phyloP scores from a whole-genome alignment of 345 rosid genomes.

The Linum usitatissimum region DNA sequence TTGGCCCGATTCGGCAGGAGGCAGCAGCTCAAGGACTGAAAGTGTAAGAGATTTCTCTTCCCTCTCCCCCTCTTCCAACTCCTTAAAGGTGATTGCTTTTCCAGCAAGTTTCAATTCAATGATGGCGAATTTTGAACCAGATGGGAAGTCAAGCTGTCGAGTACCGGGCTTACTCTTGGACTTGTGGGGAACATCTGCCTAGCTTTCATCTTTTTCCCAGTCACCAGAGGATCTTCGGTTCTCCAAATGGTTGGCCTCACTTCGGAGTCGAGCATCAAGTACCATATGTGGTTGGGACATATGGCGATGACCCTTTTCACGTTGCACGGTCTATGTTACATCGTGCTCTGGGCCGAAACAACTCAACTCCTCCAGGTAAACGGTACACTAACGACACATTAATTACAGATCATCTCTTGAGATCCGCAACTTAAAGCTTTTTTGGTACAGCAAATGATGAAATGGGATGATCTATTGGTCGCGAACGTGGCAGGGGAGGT shows the following conservation, averaged over 20 bases:
- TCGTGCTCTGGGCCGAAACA: constrained; percentile 14
- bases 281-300: neutral
- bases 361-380: constrained; percentile 16
- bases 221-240: neutral
- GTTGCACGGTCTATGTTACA: constrained; percentile 2
- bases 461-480: constrained; percentile 11
- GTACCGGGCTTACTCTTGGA: neutral
- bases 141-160: constrained; percentile 2
- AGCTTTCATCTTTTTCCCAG: constrained; percentile 1
- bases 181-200: constrained; percentile 1
- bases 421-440: neutral
- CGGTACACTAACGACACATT: too few relatives aligned
- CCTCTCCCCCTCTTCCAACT: neutral
- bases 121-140: neutral
- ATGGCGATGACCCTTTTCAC: constrained; percentile 1
- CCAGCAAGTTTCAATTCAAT: neutral
- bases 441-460: constrained; percentile 9
- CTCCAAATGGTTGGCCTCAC: neutral
- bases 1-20: constrained; percentile 5
- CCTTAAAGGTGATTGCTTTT: too few relatives aligned
- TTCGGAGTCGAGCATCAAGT: constrained; percentile 4
- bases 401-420: neutral
- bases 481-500: constrained; percentile 23
- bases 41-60: constrained; percentile 9
- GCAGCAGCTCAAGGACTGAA: constrained; percentile 5